These are phyloP conservation scores for Naganishia sp. DNA, from an alignment of 1,284 basidiomycete species.

Conservation along the genomic window DNA sequence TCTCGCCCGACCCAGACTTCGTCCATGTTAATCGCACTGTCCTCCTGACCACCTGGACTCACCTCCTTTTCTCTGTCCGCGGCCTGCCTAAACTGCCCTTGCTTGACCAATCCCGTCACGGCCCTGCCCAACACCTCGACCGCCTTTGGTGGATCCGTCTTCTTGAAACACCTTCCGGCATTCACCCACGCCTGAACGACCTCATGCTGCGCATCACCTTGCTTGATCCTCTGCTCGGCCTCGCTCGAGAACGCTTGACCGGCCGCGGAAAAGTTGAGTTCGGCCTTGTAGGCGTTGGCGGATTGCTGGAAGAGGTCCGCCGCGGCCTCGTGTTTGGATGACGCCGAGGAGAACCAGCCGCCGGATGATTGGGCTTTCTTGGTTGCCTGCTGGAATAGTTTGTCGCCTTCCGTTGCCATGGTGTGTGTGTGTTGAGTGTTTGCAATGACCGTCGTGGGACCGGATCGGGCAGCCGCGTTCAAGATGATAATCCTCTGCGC, in stretches of 20 bases:
- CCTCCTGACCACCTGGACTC: slow-evolving; percentile 32
- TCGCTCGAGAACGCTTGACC: slow-evolving; percentile 77
- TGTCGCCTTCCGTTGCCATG: slow-evolving; percentile 43
- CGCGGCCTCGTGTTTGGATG: slow-evolving; percentile 85
- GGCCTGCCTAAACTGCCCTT: slow-evolving; percentile 92
- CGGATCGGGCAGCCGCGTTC: too few species aligned
- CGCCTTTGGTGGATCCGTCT: slow-evolving; percentile 67
- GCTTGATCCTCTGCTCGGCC: slow-evolving; percentile 42
- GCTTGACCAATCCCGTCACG: slow-evolving; percentile 62
- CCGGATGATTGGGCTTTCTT: slow-evolving; percentile 82
- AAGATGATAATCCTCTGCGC: too few species aligned
- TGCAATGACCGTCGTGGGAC: too few species aligned
- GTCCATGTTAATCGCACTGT: background rate
- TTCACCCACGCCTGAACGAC: slow-evolving; percentile 98
- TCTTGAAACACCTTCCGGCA: slow-evolving; percentile 90
- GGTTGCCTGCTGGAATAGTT: slow-evolving; percentile 79
- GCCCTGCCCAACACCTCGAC: slow-evolving; percentile 24
- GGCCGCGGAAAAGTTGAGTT: slow-evolving; percentile 85
- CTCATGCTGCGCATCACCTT: slow-evolving; percentile 80
- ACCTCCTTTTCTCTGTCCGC: slow-evolving; percentile 93
- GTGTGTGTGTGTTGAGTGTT: background rate
- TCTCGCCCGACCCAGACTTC: background rate
- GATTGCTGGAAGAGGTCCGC: slow-evolving; percentile 90
- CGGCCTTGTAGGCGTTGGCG: slow-evolving; percentile 93
- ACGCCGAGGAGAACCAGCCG: slow-evolving; percentile 78